These are phyloP conservation scores for Aspergillus steynii DNA, from an alignment of 495 filamentous ascomycete species.

Conservation along the genomic window DNA sequence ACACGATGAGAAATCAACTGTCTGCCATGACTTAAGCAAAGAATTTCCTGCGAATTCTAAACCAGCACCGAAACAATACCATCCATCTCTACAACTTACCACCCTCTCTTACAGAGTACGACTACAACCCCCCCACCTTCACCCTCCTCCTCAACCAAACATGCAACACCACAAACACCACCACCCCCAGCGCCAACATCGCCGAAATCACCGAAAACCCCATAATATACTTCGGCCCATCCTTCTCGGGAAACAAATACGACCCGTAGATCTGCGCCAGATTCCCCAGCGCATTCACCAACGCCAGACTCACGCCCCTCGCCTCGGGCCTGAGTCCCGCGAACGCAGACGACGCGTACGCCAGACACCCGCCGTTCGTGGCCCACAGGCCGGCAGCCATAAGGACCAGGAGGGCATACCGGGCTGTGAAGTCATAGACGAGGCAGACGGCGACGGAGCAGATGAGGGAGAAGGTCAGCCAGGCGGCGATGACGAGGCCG, in stretches of 20 bases:
- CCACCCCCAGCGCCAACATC: constrained; percentile 14
- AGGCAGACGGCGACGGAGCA: constrained; percentile 44
- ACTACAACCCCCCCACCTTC: not conserved
- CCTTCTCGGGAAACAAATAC: constrained; percentile 10
- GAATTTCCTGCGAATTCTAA: no score
- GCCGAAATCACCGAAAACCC: constrained; percentile 17
- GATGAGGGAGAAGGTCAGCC: constrained; percentile 40
- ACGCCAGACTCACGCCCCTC: constrained; percentile 46
- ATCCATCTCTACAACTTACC: no score
- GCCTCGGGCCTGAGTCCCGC: constrained; percentile 30
- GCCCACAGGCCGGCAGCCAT: constrained; percentile 53
- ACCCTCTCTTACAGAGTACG: no score
- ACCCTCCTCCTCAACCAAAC: constrained; percentile 6
- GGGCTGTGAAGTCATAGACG: constrained; percentile 45
- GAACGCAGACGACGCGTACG: constrained; percentile 46
- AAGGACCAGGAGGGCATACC: constrained; percentile 54
- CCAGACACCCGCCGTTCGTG: constrained; percentile 43
- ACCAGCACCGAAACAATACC: no score
- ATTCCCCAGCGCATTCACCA: constrained; percentile 53
- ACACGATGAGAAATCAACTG: no score
- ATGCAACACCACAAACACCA: constrained; percentile 13
- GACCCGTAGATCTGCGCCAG: constrained; percentile 52
- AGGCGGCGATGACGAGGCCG: constrained; percentile 32
- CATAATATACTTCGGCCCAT: constrained; percentile 16
- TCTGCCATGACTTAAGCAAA: no score